Evolutionary conservation across 2,329 filamentous ascomycete genomes (phyloP).

Genomic region (Aspergillus sp.): DNA sequence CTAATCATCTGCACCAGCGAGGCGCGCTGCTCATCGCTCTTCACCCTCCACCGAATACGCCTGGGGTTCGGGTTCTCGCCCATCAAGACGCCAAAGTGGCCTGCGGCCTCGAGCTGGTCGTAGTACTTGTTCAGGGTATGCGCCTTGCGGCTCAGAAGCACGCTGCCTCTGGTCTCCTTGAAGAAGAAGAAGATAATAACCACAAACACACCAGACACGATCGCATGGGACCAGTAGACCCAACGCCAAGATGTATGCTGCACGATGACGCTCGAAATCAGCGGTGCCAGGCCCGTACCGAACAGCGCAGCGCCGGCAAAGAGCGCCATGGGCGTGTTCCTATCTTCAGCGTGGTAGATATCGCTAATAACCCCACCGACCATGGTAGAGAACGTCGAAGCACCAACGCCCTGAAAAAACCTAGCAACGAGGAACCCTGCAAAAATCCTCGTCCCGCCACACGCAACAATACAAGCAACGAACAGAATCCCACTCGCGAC

Average conservation of each 20-base stretch:
- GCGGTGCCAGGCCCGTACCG: conserved; percentile 76
- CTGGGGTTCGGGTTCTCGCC: conserved; percentile 32
- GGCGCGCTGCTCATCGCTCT: conserved; percentile 72
- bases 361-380: conserved; percentile 90
- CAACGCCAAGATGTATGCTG: conserved; percentile 72
- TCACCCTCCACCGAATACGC: conserved; percentile 76
- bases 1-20: conserved; percentile 68
- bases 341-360: conserved; percentile 72
- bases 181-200: conserved; percentile 68
- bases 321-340: conserved; percentile 87
- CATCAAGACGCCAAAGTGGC: conserved; percentile 58
- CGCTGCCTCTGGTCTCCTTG: conserved; percentile 77
- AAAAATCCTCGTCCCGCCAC: conserved; percentile 68
- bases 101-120: conserved; percentile 65
- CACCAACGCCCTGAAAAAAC: conserved; percentile 75
- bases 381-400: conserved; percentile 78
- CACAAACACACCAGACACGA: conserved; percentile 65
- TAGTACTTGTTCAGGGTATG: conserved; percentile 75
- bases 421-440: conserved; percentile 73
- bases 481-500: conserved; percentile 71
- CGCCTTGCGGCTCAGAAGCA: conserved; percentile 76
- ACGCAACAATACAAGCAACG: conserved; percentile 68
- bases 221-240: conserved; percentile 85
- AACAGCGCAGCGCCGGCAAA: conserved; percentile 78
- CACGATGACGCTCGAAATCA: conserved; percentile 69